Conservation (phyloP, 1,139 yeast species). For the Saccharomycopsis hybrid region DNA sequence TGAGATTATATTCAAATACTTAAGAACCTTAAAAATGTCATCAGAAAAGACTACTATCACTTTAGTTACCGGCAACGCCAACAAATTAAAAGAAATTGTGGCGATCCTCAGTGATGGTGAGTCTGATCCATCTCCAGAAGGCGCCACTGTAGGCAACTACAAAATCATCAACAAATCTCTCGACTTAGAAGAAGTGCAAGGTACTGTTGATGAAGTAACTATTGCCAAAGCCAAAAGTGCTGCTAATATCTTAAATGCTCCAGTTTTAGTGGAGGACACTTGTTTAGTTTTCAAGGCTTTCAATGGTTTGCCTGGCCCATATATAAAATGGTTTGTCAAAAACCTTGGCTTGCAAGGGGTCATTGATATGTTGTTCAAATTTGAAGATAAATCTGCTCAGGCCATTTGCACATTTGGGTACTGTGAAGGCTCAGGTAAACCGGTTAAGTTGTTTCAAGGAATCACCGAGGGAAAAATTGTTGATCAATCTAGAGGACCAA, state of each 20-base stretch:
- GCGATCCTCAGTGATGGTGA: constrained; percentile 51
- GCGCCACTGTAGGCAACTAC: constrained; percentile 43
- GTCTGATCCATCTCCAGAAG: constrained; percentile 24
- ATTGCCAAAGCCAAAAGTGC: constrained; percentile 76
- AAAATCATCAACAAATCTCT: constrained; percentile 53
- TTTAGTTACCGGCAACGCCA: constrained; percentile 83
- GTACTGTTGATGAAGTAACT: constrained; percentile 76
- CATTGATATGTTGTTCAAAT: constrained; percentile 70
- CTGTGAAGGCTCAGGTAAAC: constrained; percentile 73
- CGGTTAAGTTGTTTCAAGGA: constrained; percentile 77
- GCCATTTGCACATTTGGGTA: constrained; percentile 93
- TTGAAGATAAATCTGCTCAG: constrained; percentile 76
- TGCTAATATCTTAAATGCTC: constrained; percentile 53
- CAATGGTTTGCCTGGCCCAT: constrained; percentile 88
- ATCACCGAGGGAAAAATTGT: constrained; percentile 77
- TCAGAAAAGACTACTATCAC: no score
- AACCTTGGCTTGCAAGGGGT: constrained; percentile 67
- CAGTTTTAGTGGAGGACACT: constrained; percentile 94
- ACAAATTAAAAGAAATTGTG: constrained; percentile 79
- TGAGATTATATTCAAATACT: no score
- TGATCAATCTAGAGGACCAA: constrained; percentile 60
- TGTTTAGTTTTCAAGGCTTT: constrained; percentile 79
- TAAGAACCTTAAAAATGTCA: no score
- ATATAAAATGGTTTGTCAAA: constrained; percentile 81
- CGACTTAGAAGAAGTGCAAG: constrained; percentile 89